phyloP scores from a whole-genome alignment of 208 protist species.

The Porcisia hertigi region DNA sequence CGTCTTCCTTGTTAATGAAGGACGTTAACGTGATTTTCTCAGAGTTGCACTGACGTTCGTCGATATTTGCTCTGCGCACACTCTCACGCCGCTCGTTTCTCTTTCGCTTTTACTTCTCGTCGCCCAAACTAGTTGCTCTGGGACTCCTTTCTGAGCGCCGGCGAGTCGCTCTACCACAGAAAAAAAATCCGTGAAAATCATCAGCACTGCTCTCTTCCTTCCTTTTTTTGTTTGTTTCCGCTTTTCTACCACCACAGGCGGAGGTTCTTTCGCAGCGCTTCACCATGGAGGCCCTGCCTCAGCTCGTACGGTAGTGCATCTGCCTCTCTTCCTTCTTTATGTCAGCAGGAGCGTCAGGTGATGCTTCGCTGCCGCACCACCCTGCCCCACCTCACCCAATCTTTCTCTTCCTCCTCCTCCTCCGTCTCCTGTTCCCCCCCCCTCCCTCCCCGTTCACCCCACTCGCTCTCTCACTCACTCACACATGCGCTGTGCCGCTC shows the following conservation, averaged over 20 bases:
- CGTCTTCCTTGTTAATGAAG: conserved; percentile 84
- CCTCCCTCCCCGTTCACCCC: not conserved
- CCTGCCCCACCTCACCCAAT: not conserved
- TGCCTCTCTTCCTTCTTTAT: conserved; percentile 1
- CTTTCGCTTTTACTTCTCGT: not conserved
- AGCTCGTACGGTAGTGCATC: conserved; percentile 1
- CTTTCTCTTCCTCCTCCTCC: not conserved
- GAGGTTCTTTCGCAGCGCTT: not conserved
- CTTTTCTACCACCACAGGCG: not conserved
- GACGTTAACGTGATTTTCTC: conserved; percentile 82
- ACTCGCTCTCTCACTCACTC: conserved; percentile 13
- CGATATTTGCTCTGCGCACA: not conserved
- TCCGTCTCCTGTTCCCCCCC: not conserved
- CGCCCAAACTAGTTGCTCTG: not conserved
- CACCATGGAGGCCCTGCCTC: not conserved
- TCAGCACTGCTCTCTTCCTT: not conserved
- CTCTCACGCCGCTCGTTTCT: not conserved
- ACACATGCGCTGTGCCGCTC: not conserved
- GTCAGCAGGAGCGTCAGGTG: not conserved
- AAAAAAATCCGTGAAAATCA: not conserved
- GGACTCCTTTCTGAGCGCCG: not conserved
- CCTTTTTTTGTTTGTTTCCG: not conserved
- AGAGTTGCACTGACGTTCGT: conserved; percentile 39
- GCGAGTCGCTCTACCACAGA: not conserved
- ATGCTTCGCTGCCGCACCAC: not conserved